Conservation (phyloP, 352 stramenopile species). For the Phytopythium kandeliae region DNA sequence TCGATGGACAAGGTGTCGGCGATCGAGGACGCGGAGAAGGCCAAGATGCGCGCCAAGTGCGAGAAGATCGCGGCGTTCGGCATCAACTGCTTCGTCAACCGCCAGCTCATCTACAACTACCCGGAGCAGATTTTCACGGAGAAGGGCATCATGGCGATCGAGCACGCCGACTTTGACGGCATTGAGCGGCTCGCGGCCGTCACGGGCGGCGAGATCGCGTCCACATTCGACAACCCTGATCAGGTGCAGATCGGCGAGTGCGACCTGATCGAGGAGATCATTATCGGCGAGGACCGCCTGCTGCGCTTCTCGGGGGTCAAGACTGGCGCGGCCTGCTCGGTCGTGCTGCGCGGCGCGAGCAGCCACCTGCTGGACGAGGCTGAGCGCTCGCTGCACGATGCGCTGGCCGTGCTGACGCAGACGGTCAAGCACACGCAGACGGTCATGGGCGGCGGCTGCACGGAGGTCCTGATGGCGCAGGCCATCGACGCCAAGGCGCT, state of each 20-base stretch:
- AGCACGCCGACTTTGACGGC: conserved; percentile 99
- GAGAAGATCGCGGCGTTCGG: conserved; percentile 98
- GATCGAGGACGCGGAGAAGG: conserved; percentile 98
- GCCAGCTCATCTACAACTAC: conserved; percentile 99
- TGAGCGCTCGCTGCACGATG: conserved; percentile 98
- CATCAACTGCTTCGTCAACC: conserved; percentile 99
- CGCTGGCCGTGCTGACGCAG: conserved; percentile 95
- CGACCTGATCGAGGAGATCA: conserved; percentile 97
- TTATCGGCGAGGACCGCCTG: conserved; percentile 97
- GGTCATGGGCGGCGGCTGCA: conserved; percentile 96
- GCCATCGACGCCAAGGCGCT: conserved; percentile 88
- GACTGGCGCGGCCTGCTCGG: conserved; percentile 92
- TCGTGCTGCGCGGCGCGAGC: conserved; percentile 93
- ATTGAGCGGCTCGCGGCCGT: conserved; percentile 97
- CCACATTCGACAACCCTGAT: conserved; percentile 98
- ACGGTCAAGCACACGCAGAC: conserved; percentile 96
- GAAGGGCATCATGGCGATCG: conserved; percentile 98
- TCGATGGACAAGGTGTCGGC: conserved; percentile 98
- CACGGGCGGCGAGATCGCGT: conserved; percentile 92
- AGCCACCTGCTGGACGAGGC: conserved; percentile 98
- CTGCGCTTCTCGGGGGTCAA: conserved; percentile 98
- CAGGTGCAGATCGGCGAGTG: conserved; percentile 95
- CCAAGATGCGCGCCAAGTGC: conserved; percentile 98
- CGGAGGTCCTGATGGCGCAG: conserved; percentile 96
- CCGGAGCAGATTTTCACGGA: conserved; percentile 98